phyloP scores from a whole-genome alignment of 768 basidiomycete species.

The Lentinula sp. region DNA sequence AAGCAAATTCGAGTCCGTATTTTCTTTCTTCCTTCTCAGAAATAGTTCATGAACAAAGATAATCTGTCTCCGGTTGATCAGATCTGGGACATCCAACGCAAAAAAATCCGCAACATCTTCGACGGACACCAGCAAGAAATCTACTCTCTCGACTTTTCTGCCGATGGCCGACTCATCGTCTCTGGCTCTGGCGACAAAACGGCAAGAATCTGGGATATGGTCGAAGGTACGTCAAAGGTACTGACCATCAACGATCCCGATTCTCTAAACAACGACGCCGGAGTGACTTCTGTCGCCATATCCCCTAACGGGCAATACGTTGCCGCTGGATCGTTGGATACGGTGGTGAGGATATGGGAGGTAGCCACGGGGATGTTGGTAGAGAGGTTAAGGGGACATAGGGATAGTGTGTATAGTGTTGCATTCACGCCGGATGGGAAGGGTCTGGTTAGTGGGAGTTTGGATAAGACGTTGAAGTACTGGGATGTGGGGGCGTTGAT shows the following conservation, averaged over 20 bases:
- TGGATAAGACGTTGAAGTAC: constrained; percentile 84
- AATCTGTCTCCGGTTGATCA: constrained; percentile 21
- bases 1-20: constrained; percentile 75
- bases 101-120: constrained; percentile 73
- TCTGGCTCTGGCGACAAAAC: constrained; percentile 78
- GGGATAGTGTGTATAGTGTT: constrained; percentile 81
- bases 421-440: constrained; percentile 93
- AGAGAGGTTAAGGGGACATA: constrained; percentile 72
- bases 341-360: constrained; percentile 78
- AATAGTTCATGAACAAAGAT: neutral
- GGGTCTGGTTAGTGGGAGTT: constrained; percentile 84
- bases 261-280: constrained; percentile 40
- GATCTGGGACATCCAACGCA: constrained; percentile 90
- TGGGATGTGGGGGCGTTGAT: constrained; percentile 83
- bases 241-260: constrained; percentile 51
- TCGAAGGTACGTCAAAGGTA: constrained; percentile 29
- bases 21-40: neutral
- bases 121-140: constrained; percentile 92
- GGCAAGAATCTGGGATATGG: constrained; percentile 43
- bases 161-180: constrained; percentile 81
- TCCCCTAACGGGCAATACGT: constrained; percentile 67
- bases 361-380: constrained; percentile 60
- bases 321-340: constrained; percentile 43
- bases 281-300: constrained; percentile 77
- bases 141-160: constrained; percentile 88